Conservation (phyloP, 163 green algal genomes). For the Scenedesmus sp. region DNA sequence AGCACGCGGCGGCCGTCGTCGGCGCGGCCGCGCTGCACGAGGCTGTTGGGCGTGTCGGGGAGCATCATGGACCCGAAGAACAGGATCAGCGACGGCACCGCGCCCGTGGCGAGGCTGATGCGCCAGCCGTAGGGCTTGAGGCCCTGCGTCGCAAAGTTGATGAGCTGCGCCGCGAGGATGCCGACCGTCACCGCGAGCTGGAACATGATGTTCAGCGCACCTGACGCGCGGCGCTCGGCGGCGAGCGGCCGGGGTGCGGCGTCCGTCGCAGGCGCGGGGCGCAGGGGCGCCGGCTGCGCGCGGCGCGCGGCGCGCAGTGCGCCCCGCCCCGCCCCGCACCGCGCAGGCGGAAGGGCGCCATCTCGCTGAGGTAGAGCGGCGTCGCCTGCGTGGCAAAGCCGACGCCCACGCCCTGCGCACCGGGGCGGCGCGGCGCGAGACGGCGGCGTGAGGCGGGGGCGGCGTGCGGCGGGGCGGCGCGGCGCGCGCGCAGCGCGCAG, state of each 20-base stretch:
- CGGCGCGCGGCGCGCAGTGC: too few species aligned
- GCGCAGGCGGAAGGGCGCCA: slow-evolving; percentile 56
- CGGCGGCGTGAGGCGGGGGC: too few species aligned
- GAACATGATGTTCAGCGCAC: slow-evolving; percentile 79
- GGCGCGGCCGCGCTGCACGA: slow-evolving; percentile 59
- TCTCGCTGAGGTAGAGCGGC: slow-evolving; percentile 57
- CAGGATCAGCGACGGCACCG: slow-evolving; percentile 57
- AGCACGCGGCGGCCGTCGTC: slow-evolving; percentile 59
- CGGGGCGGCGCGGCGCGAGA: too few species aligned
- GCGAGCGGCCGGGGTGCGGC: too few species aligned
- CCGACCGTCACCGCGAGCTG: slow-evolving; percentile 68
- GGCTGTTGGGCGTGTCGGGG: slow-evolving; percentile 67
- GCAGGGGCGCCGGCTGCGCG: too few species aligned
- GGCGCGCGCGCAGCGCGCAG: too few species aligned
- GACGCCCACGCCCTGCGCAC: slow-evolving; percentile 76
- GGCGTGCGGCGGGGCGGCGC: too few species aligned
- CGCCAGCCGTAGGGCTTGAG: slow-evolving; percentile 62
- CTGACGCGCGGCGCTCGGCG: too few species aligned
- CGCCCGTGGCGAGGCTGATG: slow-evolving; percentile 58
- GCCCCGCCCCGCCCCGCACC: too few species aligned
- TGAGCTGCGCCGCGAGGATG: slow-evolving; percentile 53
- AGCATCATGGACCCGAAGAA: slow-evolving; percentile 59
- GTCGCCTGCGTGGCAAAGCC: slow-evolving; percentile 63
- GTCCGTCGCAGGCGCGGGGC: too few species aligned
- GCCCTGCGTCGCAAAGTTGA: slow-evolving; percentile 43